Evolutionary conservation across 129 eudicot species (phyloP).

Genomic region (Arctium lappa): DNA sequence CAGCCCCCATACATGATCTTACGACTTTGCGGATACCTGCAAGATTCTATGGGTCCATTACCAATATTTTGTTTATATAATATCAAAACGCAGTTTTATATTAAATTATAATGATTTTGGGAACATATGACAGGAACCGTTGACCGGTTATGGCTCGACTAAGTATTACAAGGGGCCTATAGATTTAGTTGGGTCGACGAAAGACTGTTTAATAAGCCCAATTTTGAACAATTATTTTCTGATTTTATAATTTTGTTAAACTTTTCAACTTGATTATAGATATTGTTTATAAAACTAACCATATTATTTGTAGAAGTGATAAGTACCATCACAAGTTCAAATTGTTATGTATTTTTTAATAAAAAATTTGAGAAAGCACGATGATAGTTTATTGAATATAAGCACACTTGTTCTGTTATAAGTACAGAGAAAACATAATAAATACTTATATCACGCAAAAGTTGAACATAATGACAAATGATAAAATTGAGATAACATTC

Average conservation of each 20-base stretch:
- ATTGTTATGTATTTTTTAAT: not conserved
- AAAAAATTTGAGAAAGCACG: not conserved
- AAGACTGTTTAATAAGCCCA: not conserved
- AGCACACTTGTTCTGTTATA: not conserved
- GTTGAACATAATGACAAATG: not conserved
- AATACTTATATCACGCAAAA: not conserved
- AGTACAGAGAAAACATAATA: not conserved
- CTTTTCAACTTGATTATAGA: not conserved
- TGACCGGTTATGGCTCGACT: too few species aligned
- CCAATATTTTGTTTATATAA: not conserved
- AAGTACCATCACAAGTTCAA: not conserved
- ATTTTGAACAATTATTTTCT: not conserved
- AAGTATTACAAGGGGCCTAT: too few species aligned
- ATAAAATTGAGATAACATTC: not conserved
- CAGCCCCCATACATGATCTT: too few species aligned
- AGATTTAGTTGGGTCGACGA: not conserved
- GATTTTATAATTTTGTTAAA: not conserved
- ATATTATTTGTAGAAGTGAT: not conserved
- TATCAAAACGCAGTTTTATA: not conserved
- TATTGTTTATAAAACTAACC: not conserved
- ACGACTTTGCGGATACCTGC: not conserved
- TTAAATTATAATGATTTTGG: not conserved
- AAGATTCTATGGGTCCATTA: not conserved
- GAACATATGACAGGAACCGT: too few species aligned
- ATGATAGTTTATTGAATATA: not conserved